phyloP scores from a whole-genome alignment of 2,329 filamentous ascomycete species.

The Cyphellophora attinorum region DNA sequence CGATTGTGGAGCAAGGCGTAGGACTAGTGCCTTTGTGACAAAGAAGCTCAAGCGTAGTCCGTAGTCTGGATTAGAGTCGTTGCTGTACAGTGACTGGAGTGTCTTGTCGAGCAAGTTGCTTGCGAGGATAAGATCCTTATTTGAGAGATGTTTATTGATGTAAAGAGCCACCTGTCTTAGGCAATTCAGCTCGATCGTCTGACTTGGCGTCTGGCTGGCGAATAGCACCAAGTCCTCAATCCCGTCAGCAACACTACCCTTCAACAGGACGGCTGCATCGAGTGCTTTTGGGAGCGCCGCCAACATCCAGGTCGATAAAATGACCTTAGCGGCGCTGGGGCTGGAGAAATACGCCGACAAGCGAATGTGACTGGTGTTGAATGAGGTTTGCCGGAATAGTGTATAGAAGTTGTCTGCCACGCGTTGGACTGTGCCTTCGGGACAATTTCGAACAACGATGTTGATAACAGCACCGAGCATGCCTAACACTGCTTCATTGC shows the following conservation, averaged over 20 bases:
- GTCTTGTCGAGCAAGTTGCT: conserved; percentile 22
- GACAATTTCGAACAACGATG: conserved; percentile 47
- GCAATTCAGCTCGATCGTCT: conserved; percentile 11
- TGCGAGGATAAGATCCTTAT: conserved; percentile 20
- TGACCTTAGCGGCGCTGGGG: conserved; percentile 27
- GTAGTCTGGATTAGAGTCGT: conserved; percentile 19
- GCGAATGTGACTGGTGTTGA: background rate
- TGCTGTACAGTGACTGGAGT: background rate
- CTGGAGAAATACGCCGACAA: conserved; percentile 9
- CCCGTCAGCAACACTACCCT: conserved; percentile 8
- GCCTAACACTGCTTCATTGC: conserved; percentile 45
- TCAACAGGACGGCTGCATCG: conserved; percentile 8
- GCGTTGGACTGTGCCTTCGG: conserved; percentile 40
- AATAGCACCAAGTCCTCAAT: conserved; percentile 20
- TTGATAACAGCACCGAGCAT: conserved; percentile 52
- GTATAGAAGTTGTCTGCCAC: conserved; percentile 46
- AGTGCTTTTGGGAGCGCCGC: conserved; percentile 17
- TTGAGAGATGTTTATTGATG: conserved; percentile 28
- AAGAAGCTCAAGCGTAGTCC: conserved; percentile 50
- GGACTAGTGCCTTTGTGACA: conserved; percentile 49
- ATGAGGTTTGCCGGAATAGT: conserved; percentile 32
- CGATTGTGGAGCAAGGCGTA: conserved; percentile 42
- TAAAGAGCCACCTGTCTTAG: conserved; percentile 24
- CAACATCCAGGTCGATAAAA: conserved; percentile 32
- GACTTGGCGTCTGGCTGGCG: conserved; percentile 9